A percentile compares a stretch with the other conserved stretches of the same genome.
These are phyloP conservation scores for Trichophyton mentagrophytes DNA, from an alignment of 2,329 filamentous ascomycete genomes.

Conservation along the genomic window DNA sequence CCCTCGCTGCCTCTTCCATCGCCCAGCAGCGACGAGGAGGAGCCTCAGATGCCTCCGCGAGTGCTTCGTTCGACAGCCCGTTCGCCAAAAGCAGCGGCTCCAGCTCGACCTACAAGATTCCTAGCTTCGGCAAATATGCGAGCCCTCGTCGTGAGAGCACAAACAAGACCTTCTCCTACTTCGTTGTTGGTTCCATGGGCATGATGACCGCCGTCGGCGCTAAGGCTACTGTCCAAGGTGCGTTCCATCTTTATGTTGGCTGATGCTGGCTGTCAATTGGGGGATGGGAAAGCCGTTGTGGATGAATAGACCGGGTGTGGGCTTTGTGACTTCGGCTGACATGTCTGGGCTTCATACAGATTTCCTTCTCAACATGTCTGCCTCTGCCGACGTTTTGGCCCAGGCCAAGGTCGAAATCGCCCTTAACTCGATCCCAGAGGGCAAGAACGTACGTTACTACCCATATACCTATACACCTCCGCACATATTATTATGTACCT, in stretches of 20 bases:
- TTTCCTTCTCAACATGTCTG: slow-evolving; percentile 99
- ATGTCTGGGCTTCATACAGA: slow-evolving; percentile 44
- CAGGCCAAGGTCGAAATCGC: slow-evolving; percentile 99
- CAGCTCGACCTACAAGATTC: slow-evolving; percentile 55
- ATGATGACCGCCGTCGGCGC: slow-evolving; percentile 83
- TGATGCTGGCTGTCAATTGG: slow-evolving; percentile 1
- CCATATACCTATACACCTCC: background rate
- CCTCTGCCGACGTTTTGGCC: slow-evolving; percentile 93
- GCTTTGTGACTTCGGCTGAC: slow-evolving; percentile 15
- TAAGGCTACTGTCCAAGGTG: slow-evolving; percentile 97
- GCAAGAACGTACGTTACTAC: slow-evolving; percentile 75
- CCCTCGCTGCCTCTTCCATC: slow-evolving; percentile 25
- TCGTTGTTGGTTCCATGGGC: slow-evolving; percentile 95
- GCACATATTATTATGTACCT: slow-evolving; percentile 5
- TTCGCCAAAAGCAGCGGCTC: slow-evolving; percentile 40
- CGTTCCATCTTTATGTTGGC: slow-evolving; percentile 25
- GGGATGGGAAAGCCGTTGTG: background rate
- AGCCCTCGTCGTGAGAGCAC: slow-evolving; percentile 52
- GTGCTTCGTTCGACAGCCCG: slow-evolving; percentile 40
- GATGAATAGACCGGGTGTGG: background rate
- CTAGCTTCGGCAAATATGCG: slow-evolving; percentile 80
- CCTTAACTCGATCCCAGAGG: slow-evolving; percentile 82
- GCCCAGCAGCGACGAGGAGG: slow-evolving; percentile 31
- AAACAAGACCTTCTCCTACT: slow-evolving; percentile 90
- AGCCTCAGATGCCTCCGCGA: slow-evolving; percentile 21